Conservation (phyloP, 2,329 filamentous ascomycete genomes). For the Verticillium dahliae region DNA sequence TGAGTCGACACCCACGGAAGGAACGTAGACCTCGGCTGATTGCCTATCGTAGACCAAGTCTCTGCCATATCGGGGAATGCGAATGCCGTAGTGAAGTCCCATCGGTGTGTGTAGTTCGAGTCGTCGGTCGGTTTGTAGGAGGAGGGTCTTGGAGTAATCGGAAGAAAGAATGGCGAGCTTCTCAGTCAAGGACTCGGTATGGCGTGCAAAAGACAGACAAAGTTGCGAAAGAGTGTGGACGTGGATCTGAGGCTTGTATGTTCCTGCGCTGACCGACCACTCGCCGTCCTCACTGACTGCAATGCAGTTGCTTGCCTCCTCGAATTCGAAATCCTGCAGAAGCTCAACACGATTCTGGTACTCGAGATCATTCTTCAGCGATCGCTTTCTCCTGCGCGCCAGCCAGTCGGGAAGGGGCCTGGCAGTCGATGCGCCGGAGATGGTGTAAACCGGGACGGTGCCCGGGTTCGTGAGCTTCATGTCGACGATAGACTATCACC, state of each 20-base stretch:
- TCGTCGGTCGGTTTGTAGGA: constrained; percentile 84
- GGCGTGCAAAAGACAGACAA: constrained; percentile 86
- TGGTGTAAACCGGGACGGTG: constrained; percentile 85
- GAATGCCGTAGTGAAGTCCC: constrained; percentile 82
- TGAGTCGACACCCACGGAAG: constrained; percentile 77
- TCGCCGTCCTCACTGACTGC: constrained; percentile 90
- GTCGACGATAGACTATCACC: constrained; percentile 4
- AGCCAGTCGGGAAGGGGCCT: constrained; percentile 94
- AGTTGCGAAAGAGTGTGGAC: constrained; percentile 92
- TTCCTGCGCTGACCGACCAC: constrained; percentile 74
- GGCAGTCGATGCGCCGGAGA: constrained; percentile 83
- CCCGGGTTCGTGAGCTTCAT: constrained; percentile 84
- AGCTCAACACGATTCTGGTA: constrained; percentile 92
- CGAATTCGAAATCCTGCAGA: constrained; percentile 95
- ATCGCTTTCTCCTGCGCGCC: constrained; percentile 79
- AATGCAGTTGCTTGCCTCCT: constrained; percentile 88
- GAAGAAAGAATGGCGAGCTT: constrained; percentile 82
- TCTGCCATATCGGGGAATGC: constrained; percentile 86
- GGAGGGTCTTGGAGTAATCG: constrained; percentile 91
- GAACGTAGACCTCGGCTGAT: constrained; percentile 78
- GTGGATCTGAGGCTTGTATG: constrained; percentile 73
- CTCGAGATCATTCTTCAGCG: constrained; percentile 85
- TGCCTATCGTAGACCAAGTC: constrained; percentile 80
- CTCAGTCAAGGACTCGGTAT: constrained; percentile 86
- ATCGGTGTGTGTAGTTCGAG: constrained; percentile 89